A percentile compares a stretch with the other conserved stretches of the same genome.
These are phyloP conservation scores for Pseudoperonospora humuli DNA, from an alignment of 352 stramenopile species.

Conservation along the genomic window DNA sequence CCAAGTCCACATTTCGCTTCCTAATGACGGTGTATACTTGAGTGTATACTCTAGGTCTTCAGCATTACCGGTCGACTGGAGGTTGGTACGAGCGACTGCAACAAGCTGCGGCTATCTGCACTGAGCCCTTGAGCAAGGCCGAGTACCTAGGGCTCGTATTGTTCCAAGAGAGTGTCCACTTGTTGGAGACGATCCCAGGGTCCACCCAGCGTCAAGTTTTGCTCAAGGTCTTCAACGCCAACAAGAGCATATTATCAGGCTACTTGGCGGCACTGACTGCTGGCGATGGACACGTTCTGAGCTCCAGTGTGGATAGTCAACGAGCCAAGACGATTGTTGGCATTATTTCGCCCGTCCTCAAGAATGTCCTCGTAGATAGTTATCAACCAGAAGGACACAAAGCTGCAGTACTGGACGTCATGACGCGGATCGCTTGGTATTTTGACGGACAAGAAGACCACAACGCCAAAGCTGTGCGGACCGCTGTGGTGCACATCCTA, in stretches of 20 bases:
- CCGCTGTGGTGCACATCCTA: constrained; percentile 13
- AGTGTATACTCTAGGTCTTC: constrained; percentile 6
- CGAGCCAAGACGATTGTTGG: constrained; percentile 9
- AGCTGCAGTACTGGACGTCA: constrained; percentile 26
- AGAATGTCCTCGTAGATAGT: constrained; percentile 27
- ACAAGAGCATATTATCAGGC: constrained; percentile 26
- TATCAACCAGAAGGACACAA: constrained; percentile 18
- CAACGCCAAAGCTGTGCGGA: not conserved
- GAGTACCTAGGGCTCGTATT: constrained; percentile 41
- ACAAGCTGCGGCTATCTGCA: constrained; percentile 37
- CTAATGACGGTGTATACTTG: constrained; percentile 2
- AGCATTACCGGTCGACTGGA: constrained; percentile 1
- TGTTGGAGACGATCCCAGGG: constrained; percentile 6
- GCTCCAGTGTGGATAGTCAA: not conserved
- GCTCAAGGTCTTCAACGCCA: constrained; percentile 36
- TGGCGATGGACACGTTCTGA: constrained; percentile 9
- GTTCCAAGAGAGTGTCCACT: constrained; percentile 19
- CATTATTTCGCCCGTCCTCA: constrained; percentile 25
- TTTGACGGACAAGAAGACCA: constrained; percentile 8
- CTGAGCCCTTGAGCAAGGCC: constrained; percentile 36
- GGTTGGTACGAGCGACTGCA: constrained; percentile 23
- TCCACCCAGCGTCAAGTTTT: constrained; percentile 10
- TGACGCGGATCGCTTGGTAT: constrained; percentile 42
- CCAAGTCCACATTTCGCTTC: not conserved
- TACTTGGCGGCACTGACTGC: constrained; percentile 30